Evolutionary conservation across 2,329 filamentous ascomycete genomes (phyloP).

Genomic region (Phialemoniopsis sp.): DNA sequence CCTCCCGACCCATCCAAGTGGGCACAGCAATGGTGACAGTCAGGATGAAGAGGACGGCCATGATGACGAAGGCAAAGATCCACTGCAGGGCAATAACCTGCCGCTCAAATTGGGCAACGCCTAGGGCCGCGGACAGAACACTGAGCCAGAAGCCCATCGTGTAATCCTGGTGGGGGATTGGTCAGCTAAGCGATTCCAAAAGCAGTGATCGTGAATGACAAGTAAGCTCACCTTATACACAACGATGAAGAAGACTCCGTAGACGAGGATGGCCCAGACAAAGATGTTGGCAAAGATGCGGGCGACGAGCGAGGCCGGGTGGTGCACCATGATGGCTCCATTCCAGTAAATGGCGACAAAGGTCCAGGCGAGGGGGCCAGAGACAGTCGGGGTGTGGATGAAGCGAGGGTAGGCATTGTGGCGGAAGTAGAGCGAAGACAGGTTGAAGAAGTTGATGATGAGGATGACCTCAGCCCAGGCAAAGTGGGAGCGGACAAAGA

Average conservation of each 20-base stretch:
- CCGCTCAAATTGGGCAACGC: slow-evolving; percentile 70
- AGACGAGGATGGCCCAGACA: slow-evolving; percentile 77
- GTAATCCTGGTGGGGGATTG: slow-evolving; percentile 44
- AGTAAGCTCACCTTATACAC: slow-evolving; percentile 64
- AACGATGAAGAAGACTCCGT: slow-evolving; percentile 72
- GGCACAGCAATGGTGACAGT: slow-evolving; percentile 64
- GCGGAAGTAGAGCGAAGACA: slow-evolving; percentile 75
- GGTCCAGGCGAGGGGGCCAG: slow-evolving; percentile 79
- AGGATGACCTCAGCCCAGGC: slow-evolving; percentile 72
- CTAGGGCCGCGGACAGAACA: slow-evolving; percentile 69
- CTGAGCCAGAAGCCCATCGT: slow-evolving; percentile 78
- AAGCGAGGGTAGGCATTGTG: slow-evolving; percentile 67
- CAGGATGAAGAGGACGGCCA: slow-evolving; percentile 66
- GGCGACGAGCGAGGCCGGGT: slow-evolving; percentile 62
- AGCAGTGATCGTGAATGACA: no score
- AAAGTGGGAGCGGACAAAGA: slow-evolving; percentile 76
- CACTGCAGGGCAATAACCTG: slow-evolving; percentile 79
- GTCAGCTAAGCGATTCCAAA: background rate
- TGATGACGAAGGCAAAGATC: slow-evolving; percentile 88
- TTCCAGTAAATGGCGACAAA: slow-evolving; percentile 88
- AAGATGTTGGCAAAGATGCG: slow-evolving; percentile 82
- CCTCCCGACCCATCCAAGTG: slow-evolving; percentile 54
- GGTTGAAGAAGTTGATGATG: slow-evolving; percentile 77
- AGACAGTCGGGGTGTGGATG: slow-evolving; percentile 72
- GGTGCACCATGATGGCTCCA: slow-evolving; percentile 75